phyloP scores from a whole-genome alignment of 169 alveolate genomes.

The Plasmodium reichenowi region DNA sequence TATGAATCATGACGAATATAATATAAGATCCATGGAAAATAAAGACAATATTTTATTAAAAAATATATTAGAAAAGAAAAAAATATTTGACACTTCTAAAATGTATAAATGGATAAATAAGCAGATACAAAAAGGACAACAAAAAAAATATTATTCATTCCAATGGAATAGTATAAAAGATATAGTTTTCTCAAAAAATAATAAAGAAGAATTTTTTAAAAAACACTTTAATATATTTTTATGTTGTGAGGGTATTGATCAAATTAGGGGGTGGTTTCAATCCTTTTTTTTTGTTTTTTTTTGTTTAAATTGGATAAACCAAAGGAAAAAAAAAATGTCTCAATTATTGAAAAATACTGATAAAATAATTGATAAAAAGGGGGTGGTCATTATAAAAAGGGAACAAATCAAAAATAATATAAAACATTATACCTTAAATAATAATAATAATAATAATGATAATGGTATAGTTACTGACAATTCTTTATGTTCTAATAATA shows the following conservation, averaged over 20 bases:
- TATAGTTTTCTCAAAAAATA: background rate
- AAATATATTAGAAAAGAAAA: slow-evolving; percentile 42
- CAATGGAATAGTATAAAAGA: slow-evolving; percentile 7
- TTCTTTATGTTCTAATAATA: no score
- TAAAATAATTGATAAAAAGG: no score
- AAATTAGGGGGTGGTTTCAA: slow-evolving; percentile 92
- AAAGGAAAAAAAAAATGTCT: background rate
- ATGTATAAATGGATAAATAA: slow-evolving; percentile 39
- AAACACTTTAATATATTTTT: slow-evolving; percentile 16
- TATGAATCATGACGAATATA: background rate
- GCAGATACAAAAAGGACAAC: slow-evolving; percentile 5
- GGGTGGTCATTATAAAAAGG: no score
- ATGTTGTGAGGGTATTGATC: slow-evolving; percentile 89
- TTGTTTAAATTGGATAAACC: slow-evolving; percentile 27
- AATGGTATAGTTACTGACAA: no score
- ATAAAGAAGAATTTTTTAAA: background rate
- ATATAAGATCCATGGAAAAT: background rate
- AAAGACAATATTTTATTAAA: slow-evolving; percentile 7
- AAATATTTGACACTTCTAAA: slow-evolving; percentile 35
- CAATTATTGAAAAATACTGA: background rate
- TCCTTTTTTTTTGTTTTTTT: slow-evolving; percentile 81
- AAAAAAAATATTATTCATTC: background rate
- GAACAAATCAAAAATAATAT: no score
- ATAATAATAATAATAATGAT: no score
- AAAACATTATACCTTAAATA: no score